A percentile compares a stretch with the other conserved stretches of the same genome.
Conservation (phyloP, 2,329 filamentous ascomycete genomes). For the Penicillium sp. region DNA sequence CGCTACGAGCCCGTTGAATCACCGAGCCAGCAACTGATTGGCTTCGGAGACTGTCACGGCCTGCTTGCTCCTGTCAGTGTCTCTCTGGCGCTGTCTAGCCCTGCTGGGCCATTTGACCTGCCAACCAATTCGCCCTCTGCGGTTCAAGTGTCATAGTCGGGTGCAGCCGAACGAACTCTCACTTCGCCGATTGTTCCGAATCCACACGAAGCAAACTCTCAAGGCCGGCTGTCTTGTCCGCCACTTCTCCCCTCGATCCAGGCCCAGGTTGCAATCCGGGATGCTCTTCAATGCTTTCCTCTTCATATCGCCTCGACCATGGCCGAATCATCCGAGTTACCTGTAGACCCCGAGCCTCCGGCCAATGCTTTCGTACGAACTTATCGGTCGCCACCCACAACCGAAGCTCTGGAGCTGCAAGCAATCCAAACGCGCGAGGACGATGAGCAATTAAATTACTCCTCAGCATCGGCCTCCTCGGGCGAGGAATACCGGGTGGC, state of each 20-base stretch:
- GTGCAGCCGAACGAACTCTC: background rate
- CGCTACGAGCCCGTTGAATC: background rate
- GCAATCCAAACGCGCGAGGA: conserved; percentile 34
- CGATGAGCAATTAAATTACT: conserved; percentile 23
- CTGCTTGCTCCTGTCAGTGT: background rate
- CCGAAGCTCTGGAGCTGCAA: conserved; percentile 34
- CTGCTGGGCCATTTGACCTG: background rate
- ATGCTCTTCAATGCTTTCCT: background rate
- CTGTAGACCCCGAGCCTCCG: background rate
- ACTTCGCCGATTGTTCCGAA: conserved; percentile 1
- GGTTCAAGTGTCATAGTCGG: background rate
- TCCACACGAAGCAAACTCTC: background rate
- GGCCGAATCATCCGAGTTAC: background rate
- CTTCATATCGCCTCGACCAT: background rate
- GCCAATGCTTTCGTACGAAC: background rate
- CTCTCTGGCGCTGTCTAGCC: background rate
- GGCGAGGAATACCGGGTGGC: conserved; percentile 34
- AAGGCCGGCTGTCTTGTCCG: background rate
- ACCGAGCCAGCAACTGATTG: background rate
- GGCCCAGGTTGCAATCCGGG: background rate
- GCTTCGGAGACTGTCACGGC: background rate
- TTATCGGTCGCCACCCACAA: background rate
- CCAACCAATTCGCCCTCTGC: background rate
- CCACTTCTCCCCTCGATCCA: background rate
- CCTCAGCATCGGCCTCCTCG: conserved; percentile 36